Evolutionary conservation across 1,284 basidiomycete genomes (phyloP).

Genomic region (Ustilago vetiveriae): DNA sequence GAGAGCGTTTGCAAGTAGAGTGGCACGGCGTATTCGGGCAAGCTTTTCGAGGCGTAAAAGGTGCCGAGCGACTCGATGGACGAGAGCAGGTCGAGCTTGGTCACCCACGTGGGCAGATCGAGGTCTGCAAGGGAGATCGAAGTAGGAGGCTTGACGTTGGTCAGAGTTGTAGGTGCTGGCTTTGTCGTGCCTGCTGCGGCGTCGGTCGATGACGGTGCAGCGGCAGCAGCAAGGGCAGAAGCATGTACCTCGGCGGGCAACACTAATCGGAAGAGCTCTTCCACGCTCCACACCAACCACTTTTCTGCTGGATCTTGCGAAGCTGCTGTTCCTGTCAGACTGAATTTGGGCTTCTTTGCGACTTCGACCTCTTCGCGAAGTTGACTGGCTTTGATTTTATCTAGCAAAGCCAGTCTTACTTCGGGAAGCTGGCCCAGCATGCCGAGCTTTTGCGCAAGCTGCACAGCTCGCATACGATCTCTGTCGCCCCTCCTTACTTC

Average conservation of each 20-base stretch:
- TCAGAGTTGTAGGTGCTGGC: neutral
- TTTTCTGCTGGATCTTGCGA: slow-evolving; percentile 55
- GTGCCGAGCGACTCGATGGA: slow-evolving; percentile 66
- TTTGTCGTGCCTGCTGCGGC: neutral
- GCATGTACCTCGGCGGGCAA: slow-evolving; percentile 34
- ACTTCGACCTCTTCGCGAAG: slow-evolving; percentile 12
- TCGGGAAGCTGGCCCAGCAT: slow-evolving; percentile 52
- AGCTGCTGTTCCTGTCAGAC: slow-evolving; percentile 29
- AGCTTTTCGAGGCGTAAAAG: slow-evolving; percentile 61
- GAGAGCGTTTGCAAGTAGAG: slow-evolving; percentile 66
- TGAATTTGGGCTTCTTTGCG: slow-evolving; percentile 16
- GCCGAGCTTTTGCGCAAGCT: slow-evolving; percentile 61
- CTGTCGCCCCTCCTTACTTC: slow-evolving; percentile 22
- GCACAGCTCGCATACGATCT: slow-evolving; percentile 59
- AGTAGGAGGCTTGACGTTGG: slow-evolving; percentile 11
- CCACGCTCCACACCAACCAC: slow-evolving; percentile 66
- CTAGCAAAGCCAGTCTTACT: slow-evolving; percentile 25
- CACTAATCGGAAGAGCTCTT: slow-evolving; percentile 58
- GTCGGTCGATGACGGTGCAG: neutral
- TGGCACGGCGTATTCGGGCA: slow-evolving; percentile 65
- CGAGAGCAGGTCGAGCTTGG: slow-evolving; percentile 59
- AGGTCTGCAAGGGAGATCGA: slow-evolving; percentile 60
- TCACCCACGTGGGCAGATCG: slow-evolving; percentile 65
- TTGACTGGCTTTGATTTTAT: slow-evolving; percentile 5
- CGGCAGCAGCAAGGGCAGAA: slow-evolving; percentile 29